Conservation (phyloP, 2,329 filamentous ascomycete species). For the Akanthomyces uredinophilus region DNA sequence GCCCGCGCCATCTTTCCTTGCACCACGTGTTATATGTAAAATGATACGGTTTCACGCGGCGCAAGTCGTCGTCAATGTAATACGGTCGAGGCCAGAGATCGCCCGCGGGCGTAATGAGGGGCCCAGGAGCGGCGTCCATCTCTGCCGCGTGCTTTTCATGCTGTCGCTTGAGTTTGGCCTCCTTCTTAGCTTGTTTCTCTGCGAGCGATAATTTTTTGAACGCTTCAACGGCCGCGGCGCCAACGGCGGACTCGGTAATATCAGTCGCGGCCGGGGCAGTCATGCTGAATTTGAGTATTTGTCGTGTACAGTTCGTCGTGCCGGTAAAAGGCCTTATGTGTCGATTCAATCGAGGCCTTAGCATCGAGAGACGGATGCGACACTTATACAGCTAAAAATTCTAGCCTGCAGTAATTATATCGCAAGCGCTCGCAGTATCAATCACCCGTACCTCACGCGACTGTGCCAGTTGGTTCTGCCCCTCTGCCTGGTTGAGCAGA, state of each 20-base stretch:
- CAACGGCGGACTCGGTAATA: constrained; percentile 1
- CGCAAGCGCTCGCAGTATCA: not conserved
- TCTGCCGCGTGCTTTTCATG: constrained; percentile 15
- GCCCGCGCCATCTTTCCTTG: constrained; percentile 87
- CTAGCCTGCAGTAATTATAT: not conserved
- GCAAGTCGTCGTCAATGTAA: constrained; percentile 75
- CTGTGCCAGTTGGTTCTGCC: not conserved
- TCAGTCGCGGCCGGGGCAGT: constrained; percentile 1
- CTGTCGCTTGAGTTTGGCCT: constrained; percentile 10
- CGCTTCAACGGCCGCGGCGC: constrained; percentile 1
- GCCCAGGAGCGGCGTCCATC: constrained; percentile 2
- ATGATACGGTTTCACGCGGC: constrained; percentile 80
- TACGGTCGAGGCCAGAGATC: constrained; percentile 61
- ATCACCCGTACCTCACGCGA: not conserved
- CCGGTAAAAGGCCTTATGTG: not conserved
- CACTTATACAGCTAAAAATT: not conserved
- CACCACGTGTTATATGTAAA: constrained; percentile 93
- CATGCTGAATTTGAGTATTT: constrained; percentile 9
- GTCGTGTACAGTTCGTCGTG: not conserved
- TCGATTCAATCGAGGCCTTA: not conserved
- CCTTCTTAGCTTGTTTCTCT: not conserved
- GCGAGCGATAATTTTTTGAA: constrained; percentile 3
- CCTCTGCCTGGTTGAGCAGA: not conserved
- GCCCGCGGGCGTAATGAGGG: constrained; percentile 29
- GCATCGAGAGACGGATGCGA: not conserved